A percentile compares a stretch with the other conserved stretches of the same genome.
These are phyloP conservation scores for Spinellus fusiger DNA, from an alignment of 192 early-diverging fungal genomes.

Conservation along the genomic window DNA sequence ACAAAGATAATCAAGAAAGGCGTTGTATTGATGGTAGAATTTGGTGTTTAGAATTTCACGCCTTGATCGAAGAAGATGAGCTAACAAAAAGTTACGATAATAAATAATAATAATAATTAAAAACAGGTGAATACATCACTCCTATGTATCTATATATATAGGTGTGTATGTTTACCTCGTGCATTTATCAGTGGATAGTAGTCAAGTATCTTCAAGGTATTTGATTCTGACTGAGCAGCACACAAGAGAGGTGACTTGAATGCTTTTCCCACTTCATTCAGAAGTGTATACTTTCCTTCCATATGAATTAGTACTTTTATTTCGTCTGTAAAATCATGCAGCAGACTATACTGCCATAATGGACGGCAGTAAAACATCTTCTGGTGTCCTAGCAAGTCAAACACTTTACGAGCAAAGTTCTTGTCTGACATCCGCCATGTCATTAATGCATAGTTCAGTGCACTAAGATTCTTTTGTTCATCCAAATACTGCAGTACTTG, in stretches of 20 bases:
- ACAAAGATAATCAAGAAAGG: conserved; percentile 28
- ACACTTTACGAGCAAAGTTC: conserved; percentile 21
- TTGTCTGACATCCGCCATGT: conserved; percentile 11
- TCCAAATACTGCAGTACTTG: conserved; percentile 17
- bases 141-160: not conserved
- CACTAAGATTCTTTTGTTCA: conserved; percentile 5
- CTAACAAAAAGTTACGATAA: conserved; percentile 8
- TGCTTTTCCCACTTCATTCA: not conserved
- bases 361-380: conserved; percentile 16
- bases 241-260: conserved; percentile 7
- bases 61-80: conserved; percentile 19
- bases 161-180: conserved; percentile 27
- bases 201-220: conserved; percentile 16
- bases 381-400: conserved; percentile 24
- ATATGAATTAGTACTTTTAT: conserved; percentile 29
- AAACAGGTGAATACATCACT: not conserved
- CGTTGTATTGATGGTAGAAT: conserved; percentile 32
- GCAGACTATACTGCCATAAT: conserved; percentile 37
- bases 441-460: conserved; percentile 13
- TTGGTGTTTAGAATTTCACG: conserved; percentile 34
- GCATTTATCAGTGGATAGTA: conserved; percentile 46
- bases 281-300: not conserved
- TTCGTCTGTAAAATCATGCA: conserved; percentile 23
- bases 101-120: conserved; percentile 3
- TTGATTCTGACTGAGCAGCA: too few species aligned